phyloP scores from a whole-genome alignment of 2,329 filamentous ascomycete species.

The Penicillium sp. region DNA sequence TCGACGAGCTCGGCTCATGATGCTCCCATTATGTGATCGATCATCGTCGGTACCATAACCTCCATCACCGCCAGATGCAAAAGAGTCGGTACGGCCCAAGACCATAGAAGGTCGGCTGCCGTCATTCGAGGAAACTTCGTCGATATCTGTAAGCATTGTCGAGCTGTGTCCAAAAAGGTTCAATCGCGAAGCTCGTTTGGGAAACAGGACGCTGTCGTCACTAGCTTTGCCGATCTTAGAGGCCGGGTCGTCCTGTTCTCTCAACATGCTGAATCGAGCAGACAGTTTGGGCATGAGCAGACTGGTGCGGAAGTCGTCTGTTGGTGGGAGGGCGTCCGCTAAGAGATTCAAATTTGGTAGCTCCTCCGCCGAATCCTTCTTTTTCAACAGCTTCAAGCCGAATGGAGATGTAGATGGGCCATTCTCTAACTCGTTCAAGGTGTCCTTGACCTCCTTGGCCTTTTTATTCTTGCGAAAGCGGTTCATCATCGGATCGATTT shows the following conservation, averaged over 20 bases:
- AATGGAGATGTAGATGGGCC: slow-evolving; percentile 28
- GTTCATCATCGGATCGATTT: slow-evolving; percentile 34
- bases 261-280: slow-evolving; percentile 92
- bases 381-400: slow-evolving; percentile 47
- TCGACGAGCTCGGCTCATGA: slow-evolving; percentile 82
- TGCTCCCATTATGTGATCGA: slow-evolving; percentile 59
- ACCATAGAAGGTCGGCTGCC: slow-evolving; percentile 60
- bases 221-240: slow-evolving; percentile 90
- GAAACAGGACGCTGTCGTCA: slow-evolving; percentile 87
- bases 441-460: slow-evolving; percentile 33
- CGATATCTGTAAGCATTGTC: slow-evolving; percentile 73
- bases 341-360: slow-evolving; percentile 69
- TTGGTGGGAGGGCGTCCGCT: slow-evolving; percentile 69
- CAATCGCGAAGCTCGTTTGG: slow-evolving; percentile 76
- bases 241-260: slow-evolving; percentile 88
- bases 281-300: slow-evolving; percentile 93
- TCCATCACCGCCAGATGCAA: slow-evolving; percentile 59
- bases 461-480: slow-evolving; percentile 44
- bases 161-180: slow-evolving; percentile 67
- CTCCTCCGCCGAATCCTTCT: slow-evolving; percentile 50
- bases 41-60: slow-evolving; percentile 64
- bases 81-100: slow-evolving; percentile 63
- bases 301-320: slow-evolving; percentile 91
- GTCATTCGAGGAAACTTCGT: slow-evolving; percentile 81
- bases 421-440: slow-evolving; percentile 40